Percentiles rank a stretch among this genome's conserved stretches.
Evolutionary conservation across 176 grass and related monocot species (phyloP).

Genomic region (Coix lacrymajobi): DNA sequence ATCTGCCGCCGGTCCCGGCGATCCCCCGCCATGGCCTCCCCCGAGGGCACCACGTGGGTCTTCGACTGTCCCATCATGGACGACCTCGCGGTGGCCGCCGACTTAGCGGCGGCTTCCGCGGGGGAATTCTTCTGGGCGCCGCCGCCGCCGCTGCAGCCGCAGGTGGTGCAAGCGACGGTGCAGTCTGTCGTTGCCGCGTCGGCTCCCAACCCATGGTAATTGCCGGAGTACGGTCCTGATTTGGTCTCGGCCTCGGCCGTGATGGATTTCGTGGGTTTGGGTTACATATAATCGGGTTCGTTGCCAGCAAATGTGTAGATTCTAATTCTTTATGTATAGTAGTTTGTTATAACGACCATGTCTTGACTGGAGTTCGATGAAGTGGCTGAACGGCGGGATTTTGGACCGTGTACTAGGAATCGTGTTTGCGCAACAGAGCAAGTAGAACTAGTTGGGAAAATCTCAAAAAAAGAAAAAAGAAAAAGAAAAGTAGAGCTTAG

Average conservation of each 20-base stretch:
- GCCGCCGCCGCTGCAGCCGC: constrained; percentile 17
- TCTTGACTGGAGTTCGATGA: background rate
- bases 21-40: constrained; percentile 48
- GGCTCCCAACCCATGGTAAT: constrained; percentile 12
- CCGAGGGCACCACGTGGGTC: constrained; percentile 66
- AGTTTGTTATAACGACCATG: background rate
- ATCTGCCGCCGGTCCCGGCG: background rate
- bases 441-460: background rate
- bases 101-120: constrained; percentile 22
- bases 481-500: no score
- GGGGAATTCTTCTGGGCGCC: constrained; percentile 53
- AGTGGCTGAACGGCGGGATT: background rate
- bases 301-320: background rate
- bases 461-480: no score
- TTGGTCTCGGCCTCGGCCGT: background rate
- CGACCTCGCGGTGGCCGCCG: constrained; percentile 42
- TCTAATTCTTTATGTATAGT: background rate
- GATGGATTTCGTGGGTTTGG: background rate
- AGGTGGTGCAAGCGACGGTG: background rate
- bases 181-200: background rate
- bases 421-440: background rate
- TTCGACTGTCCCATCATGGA: constrained; percentile 83
- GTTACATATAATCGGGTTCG: constrained; percentile 7
- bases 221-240: background rate
- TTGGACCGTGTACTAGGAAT: background rate